These are phyloP conservation scores for Lepiota subincarnata DNA, from an alignment of 768 basidiomycete species.

Conservation along the genomic window DNA sequence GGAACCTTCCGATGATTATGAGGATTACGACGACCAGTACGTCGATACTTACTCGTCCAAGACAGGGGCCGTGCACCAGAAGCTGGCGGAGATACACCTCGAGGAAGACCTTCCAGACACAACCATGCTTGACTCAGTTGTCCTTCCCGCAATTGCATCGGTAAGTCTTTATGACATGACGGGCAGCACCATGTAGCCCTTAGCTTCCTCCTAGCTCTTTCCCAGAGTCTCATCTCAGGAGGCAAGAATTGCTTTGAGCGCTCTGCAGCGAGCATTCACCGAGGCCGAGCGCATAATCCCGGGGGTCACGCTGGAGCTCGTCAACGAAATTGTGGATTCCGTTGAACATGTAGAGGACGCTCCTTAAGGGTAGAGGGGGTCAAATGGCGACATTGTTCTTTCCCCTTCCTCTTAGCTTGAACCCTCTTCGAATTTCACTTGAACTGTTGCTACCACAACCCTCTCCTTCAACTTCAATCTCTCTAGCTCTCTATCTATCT, in stretches of 20 bases:
- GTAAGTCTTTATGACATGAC: constrained; percentile 42
- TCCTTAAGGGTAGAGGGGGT: constrained; percentile 30
- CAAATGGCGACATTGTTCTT: background rate
- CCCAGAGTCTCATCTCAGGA: constrained; percentile 92
- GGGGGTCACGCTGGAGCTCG: constrained; percentile 87
- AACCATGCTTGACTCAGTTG: constrained; percentile 94
- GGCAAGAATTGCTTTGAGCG: constrained; percentile 78
- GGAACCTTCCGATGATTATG: constrained; percentile 60
- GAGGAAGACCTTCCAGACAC: constrained; percentile 72
- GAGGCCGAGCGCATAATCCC: constrained; percentile 96
- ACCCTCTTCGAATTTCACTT: background rate
- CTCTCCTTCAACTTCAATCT: constrained; percentile 11
- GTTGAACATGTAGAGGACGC: constrained; percentile 88
- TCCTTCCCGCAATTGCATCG: constrained; percentile 93
- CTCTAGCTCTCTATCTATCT: constrained; percentile 22
- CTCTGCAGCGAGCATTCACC: constrained; percentile 87
- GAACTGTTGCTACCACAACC: constrained; percentile 1
- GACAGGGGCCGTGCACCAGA: constrained; percentile 43
- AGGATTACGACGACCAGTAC: constrained; percentile 60
- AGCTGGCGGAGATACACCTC: constrained; percentile 39
- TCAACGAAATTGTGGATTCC: constrained; percentile 91
- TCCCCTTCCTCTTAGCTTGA: constrained; percentile 8
- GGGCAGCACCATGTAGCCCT: constrained; percentile 9
- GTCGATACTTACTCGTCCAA: constrained; percentile 44
- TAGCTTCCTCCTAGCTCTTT: constrained; percentile 59